These are phyloP conservation scores for Ustilago cynodontis DNA, from an alignment of 1,284 basidiomycete species.

Conservation along the genomic window DNA sequence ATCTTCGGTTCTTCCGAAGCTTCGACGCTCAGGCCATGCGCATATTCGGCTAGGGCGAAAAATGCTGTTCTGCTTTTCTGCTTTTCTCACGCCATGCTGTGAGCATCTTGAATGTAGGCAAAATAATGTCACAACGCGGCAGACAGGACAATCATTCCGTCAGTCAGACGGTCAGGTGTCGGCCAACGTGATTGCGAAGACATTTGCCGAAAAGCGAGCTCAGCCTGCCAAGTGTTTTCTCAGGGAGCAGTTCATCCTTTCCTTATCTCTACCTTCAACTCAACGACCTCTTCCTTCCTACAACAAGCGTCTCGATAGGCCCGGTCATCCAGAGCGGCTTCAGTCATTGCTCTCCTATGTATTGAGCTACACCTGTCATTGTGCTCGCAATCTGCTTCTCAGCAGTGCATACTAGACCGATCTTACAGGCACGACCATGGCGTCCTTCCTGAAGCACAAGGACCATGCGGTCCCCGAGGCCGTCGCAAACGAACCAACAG, in stretches of 20 bases:
- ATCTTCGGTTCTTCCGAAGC: background rate
- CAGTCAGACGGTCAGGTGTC: no score
- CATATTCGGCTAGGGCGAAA: background rate
- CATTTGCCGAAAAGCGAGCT: background rate
- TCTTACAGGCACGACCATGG: conserved; percentile 18
- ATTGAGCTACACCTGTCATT: background rate
- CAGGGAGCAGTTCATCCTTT: background rate
- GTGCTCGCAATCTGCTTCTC: background rate
- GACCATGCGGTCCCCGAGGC: conserved; percentile 31
- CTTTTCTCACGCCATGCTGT: conserved; percentile 2
- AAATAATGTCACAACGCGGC: background rate
- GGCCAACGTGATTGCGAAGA: background rate
- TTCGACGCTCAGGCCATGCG: background rate
- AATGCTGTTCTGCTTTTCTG: no score
- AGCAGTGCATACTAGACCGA: background rate
- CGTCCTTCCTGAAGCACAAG: conserved; percentile 40
- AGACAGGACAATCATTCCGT: background rate
- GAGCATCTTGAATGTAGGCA: background rate
- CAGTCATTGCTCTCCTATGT: conserved; percentile 10
- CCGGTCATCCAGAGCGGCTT: background rate
- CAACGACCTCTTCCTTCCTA: background rate
- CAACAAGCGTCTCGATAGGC: background rate
- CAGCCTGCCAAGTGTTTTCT: background rate
- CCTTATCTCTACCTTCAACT: conserved; percentile 1
- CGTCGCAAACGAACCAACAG: conserved; percentile 16